Conservation (phyloP, 129 eudicot genomes). For the Kitagawia praeruptora region DNA sequence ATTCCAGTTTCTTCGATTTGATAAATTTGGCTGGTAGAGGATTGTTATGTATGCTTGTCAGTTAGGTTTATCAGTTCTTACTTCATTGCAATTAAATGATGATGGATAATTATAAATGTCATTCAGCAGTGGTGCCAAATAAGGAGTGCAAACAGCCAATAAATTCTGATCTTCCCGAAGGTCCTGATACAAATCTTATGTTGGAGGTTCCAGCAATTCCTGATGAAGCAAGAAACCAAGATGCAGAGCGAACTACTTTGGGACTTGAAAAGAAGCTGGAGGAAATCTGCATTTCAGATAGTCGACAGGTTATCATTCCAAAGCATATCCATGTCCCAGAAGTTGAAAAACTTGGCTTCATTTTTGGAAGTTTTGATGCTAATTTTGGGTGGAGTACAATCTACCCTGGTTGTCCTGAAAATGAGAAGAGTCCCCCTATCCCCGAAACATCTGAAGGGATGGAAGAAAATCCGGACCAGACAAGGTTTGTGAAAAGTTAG, state of each 20-base stretch:
- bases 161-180: constrained; percentile 36
- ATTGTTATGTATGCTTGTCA: not conserved
- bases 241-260: constrained; percentile 24
- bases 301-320: constrained; percentile 74
- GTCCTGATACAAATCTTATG: constrained; percentile 22
- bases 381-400: constrained; percentile 37
- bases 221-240: constrained; percentile 26
- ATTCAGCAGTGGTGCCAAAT: constrained; percentile 38
- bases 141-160: constrained; percentile 84
- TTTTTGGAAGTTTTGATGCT: constrained; percentile 92
- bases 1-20: not conserved
- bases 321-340: constrained; percentile 87
- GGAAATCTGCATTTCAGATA: constrained; percentile 36
- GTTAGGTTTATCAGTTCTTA: not conserved
- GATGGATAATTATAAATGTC: not conserved
- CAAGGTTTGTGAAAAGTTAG: constrained; percentile 32
- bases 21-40: not conserved
- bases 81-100: not conserved
- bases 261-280: constrained; percentile 41
- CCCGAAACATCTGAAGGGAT: constrained; percentile 47
- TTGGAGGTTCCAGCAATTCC: constrained; percentile 34
- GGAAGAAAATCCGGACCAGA: constrained; percentile 35
- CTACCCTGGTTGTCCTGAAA: constrained; percentile 24
- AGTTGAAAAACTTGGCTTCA: constrained; percentile 62
- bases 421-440: constrained; percentile 27